Percentiles rank a stretch among this genome's conserved stretches.
Conservation (phyloP, 2,329 filamentous ascomycete genomes). For the Aphanocladium album region DNA sequence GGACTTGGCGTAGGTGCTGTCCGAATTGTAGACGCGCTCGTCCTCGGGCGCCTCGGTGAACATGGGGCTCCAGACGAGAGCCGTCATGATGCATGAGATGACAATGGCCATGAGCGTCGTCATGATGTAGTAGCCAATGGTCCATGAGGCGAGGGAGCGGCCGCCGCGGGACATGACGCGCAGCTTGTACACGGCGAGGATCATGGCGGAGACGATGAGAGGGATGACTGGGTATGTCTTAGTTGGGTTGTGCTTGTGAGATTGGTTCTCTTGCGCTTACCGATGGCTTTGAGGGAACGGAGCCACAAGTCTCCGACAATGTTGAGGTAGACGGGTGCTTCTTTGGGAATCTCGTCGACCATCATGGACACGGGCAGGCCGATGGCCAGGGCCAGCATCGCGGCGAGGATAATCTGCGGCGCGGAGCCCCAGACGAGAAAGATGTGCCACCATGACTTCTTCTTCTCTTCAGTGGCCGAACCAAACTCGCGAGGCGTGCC, state of each 20-base stretch:
- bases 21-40: conserved; percentile 17
- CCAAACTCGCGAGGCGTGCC: conserved; percentile 17
- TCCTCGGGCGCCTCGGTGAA: conserved; percentile 34
- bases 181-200: conserved; percentile 45
- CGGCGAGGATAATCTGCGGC: conserved; percentile 45
- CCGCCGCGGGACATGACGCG: conserved; percentile 40
- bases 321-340: conserved; percentile 36
- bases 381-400: conserved; percentile 44
- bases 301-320: conserved; percentile 48
- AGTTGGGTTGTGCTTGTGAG: too few species aligned
- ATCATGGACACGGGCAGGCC: conserved; percentile 40
- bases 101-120: conserved; percentile 47
- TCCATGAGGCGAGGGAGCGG: conserved; percentile 41
- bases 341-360: conserved; percentile 37
- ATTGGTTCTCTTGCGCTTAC: conserved; percentile 30
- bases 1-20: conserved; percentile 27
- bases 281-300: conserved; percentile 42
- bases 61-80: conserved; percentile 42
- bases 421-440: conserved; percentile 40
- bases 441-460: conserved; percentile 31
- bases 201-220: conserved; percentile 47
- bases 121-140: conserved; percentile 43
- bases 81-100: conserved; percentile 40
- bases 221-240: conserved; percentile 38
- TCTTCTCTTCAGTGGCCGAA: conserved; percentile 18